Percentiles rank a stretch among this genome's conserved stretches.
These are phyloP conservation scores for Santalum album DNA, from an alignment of 164 flowering plant species.

Conservation along the genomic window DNA sequence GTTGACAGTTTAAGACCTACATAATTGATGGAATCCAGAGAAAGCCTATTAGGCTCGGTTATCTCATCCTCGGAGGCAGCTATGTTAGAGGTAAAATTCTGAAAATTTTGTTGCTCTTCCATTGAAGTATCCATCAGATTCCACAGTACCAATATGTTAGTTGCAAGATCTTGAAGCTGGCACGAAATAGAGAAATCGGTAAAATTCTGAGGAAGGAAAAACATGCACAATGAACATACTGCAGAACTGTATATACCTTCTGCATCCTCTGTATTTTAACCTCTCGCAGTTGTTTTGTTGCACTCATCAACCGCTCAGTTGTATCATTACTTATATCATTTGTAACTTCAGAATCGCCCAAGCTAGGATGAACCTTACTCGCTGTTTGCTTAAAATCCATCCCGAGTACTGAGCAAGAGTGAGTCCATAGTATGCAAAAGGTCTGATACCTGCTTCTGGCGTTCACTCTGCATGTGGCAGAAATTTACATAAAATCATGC, in stretches of 20 bases:
- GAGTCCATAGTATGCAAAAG: conserved; percentile 27
- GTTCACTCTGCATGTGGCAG: conserved; percentile 36
- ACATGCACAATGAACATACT: not conserved
- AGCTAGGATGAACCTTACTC: conserved; percentile 30
- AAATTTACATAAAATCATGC: too few species aligned
- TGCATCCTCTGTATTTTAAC: conserved; percentile 60
- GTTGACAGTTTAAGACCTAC: conserved; percentile 26
- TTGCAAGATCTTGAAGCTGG: conserved; percentile 79
- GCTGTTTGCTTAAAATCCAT: conserved; percentile 34
- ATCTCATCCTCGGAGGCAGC: conserved; percentile 69
- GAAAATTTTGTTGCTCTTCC: conserved; percentile 71
- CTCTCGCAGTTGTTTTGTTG: conserved; percentile 30
- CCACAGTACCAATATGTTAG: conserved; percentile 69
- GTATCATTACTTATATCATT: conserved; percentile 33
- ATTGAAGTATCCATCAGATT: conserved; percentile 77
- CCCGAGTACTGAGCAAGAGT: conserved; percentile 48
- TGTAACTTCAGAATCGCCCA: conserved; percentile 22
- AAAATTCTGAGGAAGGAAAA: too few species aligned
- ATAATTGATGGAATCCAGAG: conserved; percentile 41
- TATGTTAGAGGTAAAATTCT: conserved; percentile 55
- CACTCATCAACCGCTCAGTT: conserved; percentile 28
- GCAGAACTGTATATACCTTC: conserved; percentile 20
- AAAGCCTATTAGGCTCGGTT: conserved; percentile 50
- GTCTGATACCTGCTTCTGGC: conserved; percentile 33
- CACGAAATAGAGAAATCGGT: not conserved